A percentile compares a stretch with the other conserved stretches of the same genome.
These are phyloP conservation scores for Triticum urartu DNA, from an alignment of 176 grass and related monocot species.

Conservation along the genomic window DNA sequence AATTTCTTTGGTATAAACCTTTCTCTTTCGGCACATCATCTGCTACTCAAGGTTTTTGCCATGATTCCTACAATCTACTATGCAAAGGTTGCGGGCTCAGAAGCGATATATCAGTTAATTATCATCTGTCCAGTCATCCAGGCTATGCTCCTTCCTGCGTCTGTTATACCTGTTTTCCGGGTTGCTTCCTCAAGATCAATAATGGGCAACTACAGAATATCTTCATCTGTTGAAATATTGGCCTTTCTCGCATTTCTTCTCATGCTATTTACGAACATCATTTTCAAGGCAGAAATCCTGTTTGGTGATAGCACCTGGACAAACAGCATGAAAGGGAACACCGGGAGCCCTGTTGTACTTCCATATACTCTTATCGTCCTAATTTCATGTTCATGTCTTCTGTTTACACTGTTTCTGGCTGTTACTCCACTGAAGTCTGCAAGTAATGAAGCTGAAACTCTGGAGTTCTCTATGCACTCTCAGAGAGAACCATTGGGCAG, in stretches of 20 bases:
- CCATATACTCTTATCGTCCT: slow-evolving; percentile 63
- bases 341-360: slow-evolving; percentile 57
- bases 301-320: slow-evolving; percentile 90
- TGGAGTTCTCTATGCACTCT: slow-evolving; percentile 38
- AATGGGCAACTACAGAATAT: slow-evolving; percentile 81
- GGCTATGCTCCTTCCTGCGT: slow-evolving; percentile 91
- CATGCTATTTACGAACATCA: slow-evolving; percentile 82
- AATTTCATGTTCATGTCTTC: slow-evolving; percentile 57
- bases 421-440: slow-evolving; percentile 91
- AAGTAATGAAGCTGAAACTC: slow-evolving; percentile 50
- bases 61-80: slow-evolving; percentile 72
- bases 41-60: slow-evolving; percentile 70
- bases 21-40: slow-evolving; percentile 48
- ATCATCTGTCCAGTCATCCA: slow-evolving; percentile 90
- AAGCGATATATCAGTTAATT: slow-evolving; percentile 89
- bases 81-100: slow-evolving; percentile 61
- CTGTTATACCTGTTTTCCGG: slow-evolving; percentile 84
- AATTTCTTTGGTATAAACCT: slow-evolving; percentile 85
- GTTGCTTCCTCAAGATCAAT: slow-evolving; percentile 84
- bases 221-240: slow-evolving; percentile 80
- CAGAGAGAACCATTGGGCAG: slow-evolving; percentile 29
- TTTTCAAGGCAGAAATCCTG: slow-evolving; percentile 83
- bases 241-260: slow-evolving; percentile 76
- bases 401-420: slow-evolving; percentile 73
- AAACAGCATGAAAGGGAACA: slow-evolving; percentile 79